phyloP scores from a whole-genome alignment of 345 rosid genomes.

The Firmiana major region DNA sequence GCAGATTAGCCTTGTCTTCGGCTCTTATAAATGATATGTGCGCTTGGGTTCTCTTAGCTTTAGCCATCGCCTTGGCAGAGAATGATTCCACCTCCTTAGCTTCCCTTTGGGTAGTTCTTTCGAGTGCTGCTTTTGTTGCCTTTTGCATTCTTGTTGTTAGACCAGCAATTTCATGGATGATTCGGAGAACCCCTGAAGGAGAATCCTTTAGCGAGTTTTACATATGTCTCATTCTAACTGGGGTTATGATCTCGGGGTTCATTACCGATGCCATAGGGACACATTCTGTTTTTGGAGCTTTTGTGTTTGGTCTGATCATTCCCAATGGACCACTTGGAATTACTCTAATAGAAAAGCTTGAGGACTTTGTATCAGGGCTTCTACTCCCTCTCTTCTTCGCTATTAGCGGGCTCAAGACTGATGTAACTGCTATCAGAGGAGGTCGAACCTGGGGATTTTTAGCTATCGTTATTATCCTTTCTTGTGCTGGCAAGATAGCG shows the following conservation, averaged over 20 bases:
- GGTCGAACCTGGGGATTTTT: slow-evolving; percentile 49
- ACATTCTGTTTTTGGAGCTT: slow-evolving; percentile 90
- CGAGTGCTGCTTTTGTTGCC: slow-evolving; percentile 44
- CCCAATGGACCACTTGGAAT: slow-evolving; percentile 91
- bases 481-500: slow-evolving; percentile 57
- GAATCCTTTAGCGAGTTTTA: slow-evolving; percentile 75
- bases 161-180: slow-evolving; percentile 67
- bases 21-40: slow-evolving; percentile 86
- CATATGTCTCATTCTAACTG: slow-evolving; percentile 77
- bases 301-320: slow-evolving; percentile 79
- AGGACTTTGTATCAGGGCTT: slow-evolving; percentile 95
- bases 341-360: slow-evolving; percentile 83
- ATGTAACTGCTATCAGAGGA: slow-evolving; percentile 38
- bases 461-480: slow-evolving; percentile 43
- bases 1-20: slow-evolving; percentile 82
- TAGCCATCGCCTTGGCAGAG: slow-evolving; percentile 84
- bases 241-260: slow-evolving; percentile 90
- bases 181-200: slow-evolving; percentile 80
- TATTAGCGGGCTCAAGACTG: slow-evolving; percentile 84
- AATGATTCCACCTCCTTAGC: slow-evolving; percentile 45
- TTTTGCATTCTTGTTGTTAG: slow-evolving; percentile 56
- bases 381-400: slow-evolving; percentile 88
- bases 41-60: slow-evolving; percentile 78
- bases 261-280: slow-evolving; percentile 94
- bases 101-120: slow-evolving; percentile 67